Percentiles rank a stretch among this genome's conserved stretches.
These are phyloP conservation scores for Diaporthe ampelina DNA, from an alignment of 2,329 filamentous ascomycete genomes.

Conservation along the genomic window DNA sequence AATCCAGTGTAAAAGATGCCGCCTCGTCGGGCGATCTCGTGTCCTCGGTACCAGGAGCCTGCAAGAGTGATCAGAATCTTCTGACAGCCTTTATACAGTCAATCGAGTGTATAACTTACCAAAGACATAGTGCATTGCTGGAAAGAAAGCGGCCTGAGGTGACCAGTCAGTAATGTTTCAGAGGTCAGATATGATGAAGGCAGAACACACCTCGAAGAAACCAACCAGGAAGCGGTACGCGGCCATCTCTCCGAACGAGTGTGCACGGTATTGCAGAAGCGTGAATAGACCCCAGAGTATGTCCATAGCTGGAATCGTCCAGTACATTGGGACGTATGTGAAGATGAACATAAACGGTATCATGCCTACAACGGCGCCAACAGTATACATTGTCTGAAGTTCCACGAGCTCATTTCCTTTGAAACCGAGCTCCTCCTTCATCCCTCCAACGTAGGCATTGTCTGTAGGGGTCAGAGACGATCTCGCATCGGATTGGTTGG, in stretches of 20 bases:
- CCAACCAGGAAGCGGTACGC: constrained; percentile 68
- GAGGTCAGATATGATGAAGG: no score
- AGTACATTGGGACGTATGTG: constrained; percentile 61
- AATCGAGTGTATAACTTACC: constrained; percentile 52
- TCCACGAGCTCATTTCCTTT: constrained; percentile 53
- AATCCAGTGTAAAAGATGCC: constrained; percentile 67
- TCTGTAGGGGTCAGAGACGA: constrained; percentile 49
- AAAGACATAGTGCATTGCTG: constrained; percentile 53
- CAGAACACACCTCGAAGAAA: constrained; percentile 61
- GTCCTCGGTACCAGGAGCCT: constrained; percentile 49
- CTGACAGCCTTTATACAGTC: not conserved
- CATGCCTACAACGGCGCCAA: constrained; percentile 65
- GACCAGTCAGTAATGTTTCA: constrained; percentile 51
- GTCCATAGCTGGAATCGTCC: constrained; percentile 65
- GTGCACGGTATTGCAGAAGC: constrained; percentile 65
- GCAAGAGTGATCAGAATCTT: not conserved
- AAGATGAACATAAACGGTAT: constrained; percentile 67
- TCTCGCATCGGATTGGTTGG: not conserved
- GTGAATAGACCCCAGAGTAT: constrained; percentile 70
- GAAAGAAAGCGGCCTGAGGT: constrained; percentile 46
- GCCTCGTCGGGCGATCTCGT: constrained; percentile 62
- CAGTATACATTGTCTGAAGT: constrained; percentile 65
- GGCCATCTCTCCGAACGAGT: constrained; percentile 62
- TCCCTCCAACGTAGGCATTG: constrained; percentile 51
- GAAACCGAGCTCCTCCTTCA: constrained; percentile 42